phyloP scores from a whole-genome alignment of 805 yeast species.

The Yarrowia sp. region DNA sequence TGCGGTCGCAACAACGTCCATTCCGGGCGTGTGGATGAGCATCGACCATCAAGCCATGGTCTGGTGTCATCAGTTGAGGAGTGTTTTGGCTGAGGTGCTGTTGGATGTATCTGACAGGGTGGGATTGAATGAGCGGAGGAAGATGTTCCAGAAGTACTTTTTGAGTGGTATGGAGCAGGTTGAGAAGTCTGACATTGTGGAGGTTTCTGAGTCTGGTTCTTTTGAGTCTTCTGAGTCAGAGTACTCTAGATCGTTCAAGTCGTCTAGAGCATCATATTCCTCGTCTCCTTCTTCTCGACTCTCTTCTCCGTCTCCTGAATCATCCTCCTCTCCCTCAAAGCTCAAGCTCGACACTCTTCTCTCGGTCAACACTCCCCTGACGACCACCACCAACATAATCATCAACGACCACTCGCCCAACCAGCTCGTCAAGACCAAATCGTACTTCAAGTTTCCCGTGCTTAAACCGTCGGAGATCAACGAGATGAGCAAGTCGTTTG shows the following conservation, averaged over 20 bases:
- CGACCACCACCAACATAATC: background rate
- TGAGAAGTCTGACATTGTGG: background rate
- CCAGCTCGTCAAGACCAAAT: constrained; percentile 19
- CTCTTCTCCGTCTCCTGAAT: no score
- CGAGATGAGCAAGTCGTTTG: constrained; percentile 13
- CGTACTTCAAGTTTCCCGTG: constrained; percentile 16
- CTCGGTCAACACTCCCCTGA: background rate
- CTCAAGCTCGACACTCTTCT: background rate
- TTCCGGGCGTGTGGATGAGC: constrained; percentile 88
- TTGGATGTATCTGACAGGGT: no score
- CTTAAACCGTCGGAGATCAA: constrained; percentile 8
- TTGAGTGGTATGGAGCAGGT: constrained; percentile 38
- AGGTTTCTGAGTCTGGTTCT: no score
- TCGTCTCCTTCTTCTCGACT: no score
- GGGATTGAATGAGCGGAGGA: constrained; percentile 41
- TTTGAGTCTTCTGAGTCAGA: no score
- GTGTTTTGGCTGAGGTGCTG: constrained; percentile 55
- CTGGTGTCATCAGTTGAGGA: constrained; percentile 86
- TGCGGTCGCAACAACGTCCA: constrained; percentile 75
- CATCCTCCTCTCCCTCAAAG: no score
- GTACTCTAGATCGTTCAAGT: no score
- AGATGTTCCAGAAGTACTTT: constrained; percentile 46
- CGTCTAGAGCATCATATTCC: no score
- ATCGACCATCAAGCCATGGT: constrained; percentile 90
- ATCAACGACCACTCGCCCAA: constrained; percentile 26